These are phyloP conservation scores for Naumovozyma castellii DNA, from an alignment of 805 yeast genomes.

Conservation along the genomic window DNA sequence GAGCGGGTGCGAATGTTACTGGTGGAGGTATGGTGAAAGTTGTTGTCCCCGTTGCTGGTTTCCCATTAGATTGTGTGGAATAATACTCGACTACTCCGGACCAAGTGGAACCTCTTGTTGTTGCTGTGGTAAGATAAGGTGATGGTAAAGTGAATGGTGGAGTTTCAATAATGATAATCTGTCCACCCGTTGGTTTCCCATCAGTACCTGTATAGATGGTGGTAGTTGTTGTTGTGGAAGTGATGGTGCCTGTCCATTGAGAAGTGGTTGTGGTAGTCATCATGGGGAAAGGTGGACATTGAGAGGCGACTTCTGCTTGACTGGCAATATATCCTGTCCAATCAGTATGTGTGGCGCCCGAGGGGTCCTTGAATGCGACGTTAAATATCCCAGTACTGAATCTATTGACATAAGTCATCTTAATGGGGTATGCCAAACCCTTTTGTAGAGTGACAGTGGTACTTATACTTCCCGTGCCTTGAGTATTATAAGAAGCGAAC, in stretches of 20 bases:
- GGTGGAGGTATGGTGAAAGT: not conserved
- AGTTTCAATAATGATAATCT: slow-evolving; percentile 2
- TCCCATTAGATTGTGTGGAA: not conserved
- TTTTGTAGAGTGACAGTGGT: not conserved
- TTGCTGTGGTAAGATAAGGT: not conserved
- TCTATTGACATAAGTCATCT: slow-evolving; percentile 11
- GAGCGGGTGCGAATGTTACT: not conserved
- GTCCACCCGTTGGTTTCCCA: slow-evolving; percentile 1
- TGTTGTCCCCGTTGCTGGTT: not conserved
- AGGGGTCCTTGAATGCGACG: slow-evolving; percentile 2
- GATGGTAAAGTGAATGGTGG: not conserved
- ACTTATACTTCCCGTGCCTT: not conserved
- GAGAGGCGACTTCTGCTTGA: not conserved
- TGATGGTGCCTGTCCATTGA: not conserved
- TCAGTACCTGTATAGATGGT: slow-evolving; percentile 1
- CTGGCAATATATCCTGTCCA: not conserved
- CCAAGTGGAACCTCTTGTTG: not conserved
- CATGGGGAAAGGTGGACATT: not conserved
- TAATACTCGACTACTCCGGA: not conserved
- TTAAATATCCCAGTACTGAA: slow-evolving; percentile 1
- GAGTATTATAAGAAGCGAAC: not conserved
- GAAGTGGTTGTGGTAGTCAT: not conserved
- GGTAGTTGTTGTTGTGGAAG: not conserved
- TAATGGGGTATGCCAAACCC: slow-evolving; percentile 14
- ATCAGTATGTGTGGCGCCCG: slow-evolving; percentile 1